A percentile compares a stretch with the other conserved stretches of the same genome.
These are phyloP conservation scores for Aspergillus niger DNA, from an alignment of 2,329 filamentous ascomycete species.

Conservation along the genomic window DNA sequence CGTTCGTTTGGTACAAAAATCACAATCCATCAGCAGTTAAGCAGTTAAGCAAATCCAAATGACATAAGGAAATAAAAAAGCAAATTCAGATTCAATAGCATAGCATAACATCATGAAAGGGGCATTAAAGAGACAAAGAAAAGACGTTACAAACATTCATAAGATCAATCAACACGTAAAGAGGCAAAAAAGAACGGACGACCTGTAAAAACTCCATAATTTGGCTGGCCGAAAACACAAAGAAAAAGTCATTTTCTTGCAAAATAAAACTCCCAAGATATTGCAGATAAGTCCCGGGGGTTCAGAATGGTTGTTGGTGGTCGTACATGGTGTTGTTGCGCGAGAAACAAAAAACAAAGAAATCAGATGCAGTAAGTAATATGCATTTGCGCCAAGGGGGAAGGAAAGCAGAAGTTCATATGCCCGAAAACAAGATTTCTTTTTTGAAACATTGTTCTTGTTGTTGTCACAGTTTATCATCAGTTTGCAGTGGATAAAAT, in stretches of 20 bases:
- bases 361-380: constrained; percentile 1
- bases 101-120: background rate
- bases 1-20: too few relatives aligned
- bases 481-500: constrained; percentile 11
- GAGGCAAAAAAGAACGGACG: constrained; percentile 13
- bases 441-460: background rate
- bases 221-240: constrained; percentile 4
- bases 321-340: constrained; percentile 20
- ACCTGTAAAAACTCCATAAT: constrained; percentile 24
- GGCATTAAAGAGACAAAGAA: background rate
- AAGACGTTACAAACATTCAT: background rate
- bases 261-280: constrained; percentile 10
- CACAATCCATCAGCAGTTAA: background rate
- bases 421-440: constrained; percentile 10
- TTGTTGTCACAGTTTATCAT: background rate
- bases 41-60: background rate
- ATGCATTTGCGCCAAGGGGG: background rate
- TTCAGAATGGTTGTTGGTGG: constrained; percentile 2
- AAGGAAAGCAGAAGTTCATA: constrained; percentile 11
- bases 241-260: background rate
- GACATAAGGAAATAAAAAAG: background rate
- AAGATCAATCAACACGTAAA: background rate
- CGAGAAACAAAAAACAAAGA: constrained; percentile 12
- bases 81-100: background rate
- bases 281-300: constrained; percentile 18